A percentile compares a stretch with the other conserved stretches of the same genome.
These are phyloP conservation scores for Trichophyton simii DNA, from an alignment of 2,329 filamentous ascomycete genomes.

Conservation along the genomic window DNA sequence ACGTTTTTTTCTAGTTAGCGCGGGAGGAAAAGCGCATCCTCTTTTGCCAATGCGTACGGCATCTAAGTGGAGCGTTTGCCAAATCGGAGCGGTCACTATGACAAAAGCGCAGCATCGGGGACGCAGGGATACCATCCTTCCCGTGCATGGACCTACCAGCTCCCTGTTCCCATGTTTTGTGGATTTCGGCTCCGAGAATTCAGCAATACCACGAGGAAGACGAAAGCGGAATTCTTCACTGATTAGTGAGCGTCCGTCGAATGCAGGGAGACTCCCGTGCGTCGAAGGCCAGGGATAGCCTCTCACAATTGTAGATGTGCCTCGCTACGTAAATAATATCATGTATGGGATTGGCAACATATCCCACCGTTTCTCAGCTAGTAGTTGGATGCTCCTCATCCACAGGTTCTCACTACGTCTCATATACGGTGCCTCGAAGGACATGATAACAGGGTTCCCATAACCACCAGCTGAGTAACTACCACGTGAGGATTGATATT, in stretches of 20 bases:
- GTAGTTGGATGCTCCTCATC: too few relatives aligned
- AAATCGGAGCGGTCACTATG: not conserved
- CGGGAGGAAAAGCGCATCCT: not conserved
- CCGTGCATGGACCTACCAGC: not conserved
- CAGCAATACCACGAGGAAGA: not conserved
- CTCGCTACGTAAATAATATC: not conserved
- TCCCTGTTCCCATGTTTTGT: slow-evolving; percentile 1
- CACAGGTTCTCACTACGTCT: too few relatives aligned
- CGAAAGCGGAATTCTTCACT: not conserved
- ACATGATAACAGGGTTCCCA: too few relatives aligned
- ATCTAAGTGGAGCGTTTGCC: not conserved
- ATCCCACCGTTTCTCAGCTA: too few relatives aligned
- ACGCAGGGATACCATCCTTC: not conserved
- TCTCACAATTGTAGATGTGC: not conserved
- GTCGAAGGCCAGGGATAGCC: too few relatives aligned
- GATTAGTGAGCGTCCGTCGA: not conserved
- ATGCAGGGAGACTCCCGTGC: not conserved
- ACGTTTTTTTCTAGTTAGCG: not conserved
- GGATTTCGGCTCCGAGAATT: not conserved
- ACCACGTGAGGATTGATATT: too few relatives aligned
- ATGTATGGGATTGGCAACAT: not conserved
- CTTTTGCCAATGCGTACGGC: not conserved
- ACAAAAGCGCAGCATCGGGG: not conserved
- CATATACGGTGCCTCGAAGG: too few relatives aligned
- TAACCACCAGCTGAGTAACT: too few relatives aligned